Evolutionary conservation across 129 eudicot species (phyloP).

Genomic region (Rutidosis leptorrhynchoides): DNA sequence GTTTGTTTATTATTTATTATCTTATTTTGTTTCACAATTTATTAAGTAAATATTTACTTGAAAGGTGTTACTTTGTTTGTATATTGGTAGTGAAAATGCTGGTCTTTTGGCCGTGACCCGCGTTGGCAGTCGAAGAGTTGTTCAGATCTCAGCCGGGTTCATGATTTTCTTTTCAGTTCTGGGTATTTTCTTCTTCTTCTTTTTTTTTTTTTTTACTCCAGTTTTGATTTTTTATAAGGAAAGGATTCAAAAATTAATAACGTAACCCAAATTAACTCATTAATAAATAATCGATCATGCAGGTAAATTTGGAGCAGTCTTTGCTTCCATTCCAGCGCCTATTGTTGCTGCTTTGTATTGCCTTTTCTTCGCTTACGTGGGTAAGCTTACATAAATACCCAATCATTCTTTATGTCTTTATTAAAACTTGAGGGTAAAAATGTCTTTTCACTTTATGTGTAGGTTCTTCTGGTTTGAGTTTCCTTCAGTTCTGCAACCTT

Average conservation of each 20-base stretch:
- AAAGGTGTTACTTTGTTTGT: not conserved
- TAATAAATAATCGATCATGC: constrained; percentile 6
- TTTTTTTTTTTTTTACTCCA: not conserved
- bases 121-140: constrained; percentile 77
- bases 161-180: constrained; percentile 72
- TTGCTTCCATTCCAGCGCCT: constrained; percentile 59
- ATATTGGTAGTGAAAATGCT: constrained; percentile 60
- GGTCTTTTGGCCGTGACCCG: constrained; percentile 77
- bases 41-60: not conserved
- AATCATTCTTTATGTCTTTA: not conserved
- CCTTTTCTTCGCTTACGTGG: constrained; percentile 58
- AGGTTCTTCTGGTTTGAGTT: constrained; percentile 72
- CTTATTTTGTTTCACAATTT: not conserved
- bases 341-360: constrained; percentile 56
- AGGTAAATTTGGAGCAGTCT: constrained; percentile 62
- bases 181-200: constrained; percentile 30
- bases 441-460: constrained; percentile 22
- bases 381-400: constrained; percentile 33
- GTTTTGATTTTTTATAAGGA: not conserved
- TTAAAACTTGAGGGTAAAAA: constrained; percentile 1
- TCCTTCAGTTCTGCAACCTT: constrained; percentile 77
- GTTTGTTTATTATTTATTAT: not conserved
- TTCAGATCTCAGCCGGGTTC: constrained; percentile 70
- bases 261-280: too few relatives aligned
- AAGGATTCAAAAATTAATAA: too few relatives aligned